Conservation (phyloP, 129 eudicot species). For the Gnaphalium uliginosum region DNA sequence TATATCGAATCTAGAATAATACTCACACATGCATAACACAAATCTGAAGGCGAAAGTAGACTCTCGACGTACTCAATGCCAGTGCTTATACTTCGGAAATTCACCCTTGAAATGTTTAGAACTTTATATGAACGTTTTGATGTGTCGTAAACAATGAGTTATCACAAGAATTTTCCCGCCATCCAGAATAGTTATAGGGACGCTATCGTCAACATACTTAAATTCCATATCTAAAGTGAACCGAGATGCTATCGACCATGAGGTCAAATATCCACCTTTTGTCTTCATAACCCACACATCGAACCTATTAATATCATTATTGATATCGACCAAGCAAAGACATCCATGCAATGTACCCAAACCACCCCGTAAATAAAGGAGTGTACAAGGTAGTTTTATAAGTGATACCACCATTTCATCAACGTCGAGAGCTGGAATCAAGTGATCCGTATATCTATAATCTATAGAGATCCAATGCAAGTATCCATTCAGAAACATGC, state of each 20-base stretch:
- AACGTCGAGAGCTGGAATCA: not conserved
- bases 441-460: not conserved
- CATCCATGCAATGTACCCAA: conserved; percentile 4
- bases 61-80: not conserved
- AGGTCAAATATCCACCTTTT: not conserved
- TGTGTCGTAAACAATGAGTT: not conserved
- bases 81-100: not conserved
- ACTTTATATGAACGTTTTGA: not conserved
- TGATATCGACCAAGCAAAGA: not conserved
- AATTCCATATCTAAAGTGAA: not conserved
- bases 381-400: not conserved
- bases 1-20: not conserved
- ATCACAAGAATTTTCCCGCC: not conserved
- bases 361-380: not conserved
- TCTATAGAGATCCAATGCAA: not conserved
- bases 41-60: not conserved
- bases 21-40: not conserved
- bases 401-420: not conserved
- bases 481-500: not conserved
- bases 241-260: not conserved
- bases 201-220: not conserved
- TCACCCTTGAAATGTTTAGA: not conserved
- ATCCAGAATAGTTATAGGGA: conserved; percentile 1
- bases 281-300: not conserved
- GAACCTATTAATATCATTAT: not conserved